Evolutionary conservation across 2,329 filamentous ascomycete species (phyloP).

Genomic region (Pochonia chlamydosporia): DNA sequence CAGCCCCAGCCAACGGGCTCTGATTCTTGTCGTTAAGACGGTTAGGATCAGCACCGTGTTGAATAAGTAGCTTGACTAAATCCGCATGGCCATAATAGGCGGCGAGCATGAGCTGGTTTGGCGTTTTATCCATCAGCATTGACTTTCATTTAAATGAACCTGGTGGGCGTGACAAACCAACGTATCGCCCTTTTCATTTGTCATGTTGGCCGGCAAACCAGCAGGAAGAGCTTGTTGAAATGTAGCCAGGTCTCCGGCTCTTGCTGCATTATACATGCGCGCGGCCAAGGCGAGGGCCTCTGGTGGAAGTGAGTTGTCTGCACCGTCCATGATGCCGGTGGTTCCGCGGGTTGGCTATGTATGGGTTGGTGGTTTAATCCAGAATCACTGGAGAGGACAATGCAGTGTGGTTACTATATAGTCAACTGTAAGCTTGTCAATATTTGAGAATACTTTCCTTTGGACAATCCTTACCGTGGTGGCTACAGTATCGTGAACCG

Average conservation of each 20-base stretch:
- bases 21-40: conserved; percentile 62
- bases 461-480: too few species aligned
- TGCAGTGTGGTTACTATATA: too few species aligned
- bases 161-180: conserved; percentile 36
- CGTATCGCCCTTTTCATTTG: conserved; percentile 69
- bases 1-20: conserved; percentile 63
- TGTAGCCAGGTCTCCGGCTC: conserved; percentile 49
- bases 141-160: not conserved
- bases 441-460: too few species aligned
- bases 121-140: not conserved
- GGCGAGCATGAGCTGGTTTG: conserved; percentile 61
- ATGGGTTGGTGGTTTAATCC: not conserved
- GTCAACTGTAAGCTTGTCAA: too few species aligned
- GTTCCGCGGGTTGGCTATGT: not conserved
- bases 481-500: too few species aligned
- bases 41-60: conserved; percentile 61
- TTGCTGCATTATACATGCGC: conserved; percentile 62
- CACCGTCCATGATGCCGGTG: not conserved
- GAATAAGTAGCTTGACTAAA: conserved; percentile 54
- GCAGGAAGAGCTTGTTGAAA: conserved; percentile 59
- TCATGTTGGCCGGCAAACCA: conserved; percentile 63
- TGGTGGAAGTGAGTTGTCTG: conserved; percentile 34
- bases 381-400: too few species aligned
- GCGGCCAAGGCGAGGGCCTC: conserved; percentile 61
- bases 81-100: conserved; percentile 62